These are phyloP conservation scores for Boletus sensibilis DNA, from an alignment of 768 basidiomycete species.

Conservation along the genomic window DNA sequence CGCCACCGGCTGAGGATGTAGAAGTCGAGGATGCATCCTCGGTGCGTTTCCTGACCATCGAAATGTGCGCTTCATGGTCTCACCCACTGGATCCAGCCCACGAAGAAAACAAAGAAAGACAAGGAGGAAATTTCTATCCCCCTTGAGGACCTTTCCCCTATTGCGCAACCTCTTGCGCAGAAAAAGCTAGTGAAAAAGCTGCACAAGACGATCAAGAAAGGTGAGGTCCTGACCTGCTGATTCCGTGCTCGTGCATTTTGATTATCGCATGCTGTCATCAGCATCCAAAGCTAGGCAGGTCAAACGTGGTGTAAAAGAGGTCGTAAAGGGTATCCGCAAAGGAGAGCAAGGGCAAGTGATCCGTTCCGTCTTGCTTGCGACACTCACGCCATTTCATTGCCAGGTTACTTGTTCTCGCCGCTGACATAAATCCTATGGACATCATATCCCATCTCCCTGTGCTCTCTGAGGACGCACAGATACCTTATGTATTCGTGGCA, in stretches of 20 bases:
- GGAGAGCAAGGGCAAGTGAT: slow-evolving; percentile 88
- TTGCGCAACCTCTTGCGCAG: slow-evolving; percentile 90
- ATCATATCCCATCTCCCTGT: slow-evolving; percentile 97
- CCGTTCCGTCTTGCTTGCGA: not conserved
- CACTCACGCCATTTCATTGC: slow-evolving; percentile 1
- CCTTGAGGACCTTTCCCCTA: slow-evolving; percentile 84
- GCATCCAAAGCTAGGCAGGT: slow-evolving; percentile 94
- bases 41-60: slow-evolving; percentile 21
- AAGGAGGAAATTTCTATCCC: slow-evolving; percentile 63
- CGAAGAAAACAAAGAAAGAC: slow-evolving; percentile 64
- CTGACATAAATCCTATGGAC: slow-evolving; percentile 97
- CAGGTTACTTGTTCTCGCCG: slow-evolving; percentile 89
- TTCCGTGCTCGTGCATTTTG: not conserved
- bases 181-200: slow-evolving; percentile 93
- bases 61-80: slow-evolving; percentile 32
- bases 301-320: slow-evolving; percentile 97
- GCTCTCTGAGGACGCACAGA: slow-evolving; percentile 88
- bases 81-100: slow-evolving; percentile 27
- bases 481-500: slow-evolving; percentile 86
- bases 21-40: slow-evolving; percentile 42
- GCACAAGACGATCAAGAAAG: slow-evolving; percentile 93
- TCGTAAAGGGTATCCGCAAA: slow-evolving; percentile 95
- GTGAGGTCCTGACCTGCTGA: slow-evolving; percentile 35
- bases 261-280: slow-evolving; percentile 29
- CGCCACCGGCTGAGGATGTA: slow-evolving; percentile 42